phyloP scores from a whole-genome alignment of 2,329 filamentous ascomycete genomes.

The Parastagonospora nodorum region DNA sequence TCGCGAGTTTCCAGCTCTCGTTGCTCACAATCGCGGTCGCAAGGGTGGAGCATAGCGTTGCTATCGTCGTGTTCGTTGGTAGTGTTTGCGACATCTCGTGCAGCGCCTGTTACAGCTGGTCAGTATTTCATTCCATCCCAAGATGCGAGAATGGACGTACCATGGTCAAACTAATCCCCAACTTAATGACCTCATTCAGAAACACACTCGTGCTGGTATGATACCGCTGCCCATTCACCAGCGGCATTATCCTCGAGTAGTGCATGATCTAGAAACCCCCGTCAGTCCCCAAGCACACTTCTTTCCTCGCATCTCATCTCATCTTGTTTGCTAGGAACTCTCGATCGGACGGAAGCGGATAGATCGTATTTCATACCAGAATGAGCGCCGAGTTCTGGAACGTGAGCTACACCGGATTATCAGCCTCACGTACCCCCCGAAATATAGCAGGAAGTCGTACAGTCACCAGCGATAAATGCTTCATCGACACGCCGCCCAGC shows the following conservation, averaged over 20 bases:
- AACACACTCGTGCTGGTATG: conserved; percentile 94
- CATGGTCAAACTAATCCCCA: conserved; percentile 83
- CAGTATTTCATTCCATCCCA: no score
- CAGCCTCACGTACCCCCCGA: conserved; percentile 12
- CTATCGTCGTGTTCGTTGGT: conserved; percentile 78
- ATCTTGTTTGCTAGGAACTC: not conserved
- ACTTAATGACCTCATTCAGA: conserved; percentile 89
- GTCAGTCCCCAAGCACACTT: conserved; percentile 7
- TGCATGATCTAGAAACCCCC: conserved; percentile 73
- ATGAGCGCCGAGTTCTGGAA: conserved; percentile 81
- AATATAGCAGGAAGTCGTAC: conserved; percentile 45
- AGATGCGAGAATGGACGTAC: conserved; percentile 6
- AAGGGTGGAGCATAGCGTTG: conserved; percentile 79
- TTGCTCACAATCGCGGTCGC: conserved; percentile 81
- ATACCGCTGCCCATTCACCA: conserved; percentile 80
- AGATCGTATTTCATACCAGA: conserved; percentile 57
- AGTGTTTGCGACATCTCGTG: conserved; percentile 82
- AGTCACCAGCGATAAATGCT: conserved; percentile 69
- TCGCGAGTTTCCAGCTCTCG: conserved; percentile 92
- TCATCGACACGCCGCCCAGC: conserved; percentile 65
- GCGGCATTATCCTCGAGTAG: conserved; percentile 93
- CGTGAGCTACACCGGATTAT: conserved; percentile 63
- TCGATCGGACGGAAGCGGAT: conserved; percentile 2
- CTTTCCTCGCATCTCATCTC: not conserved
- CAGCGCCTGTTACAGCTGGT: conserved; percentile 58